Base-by-base conservation (phyloP, 164 flowering plant species). In the Kalanchoe fedtschenkoi region DNA sequence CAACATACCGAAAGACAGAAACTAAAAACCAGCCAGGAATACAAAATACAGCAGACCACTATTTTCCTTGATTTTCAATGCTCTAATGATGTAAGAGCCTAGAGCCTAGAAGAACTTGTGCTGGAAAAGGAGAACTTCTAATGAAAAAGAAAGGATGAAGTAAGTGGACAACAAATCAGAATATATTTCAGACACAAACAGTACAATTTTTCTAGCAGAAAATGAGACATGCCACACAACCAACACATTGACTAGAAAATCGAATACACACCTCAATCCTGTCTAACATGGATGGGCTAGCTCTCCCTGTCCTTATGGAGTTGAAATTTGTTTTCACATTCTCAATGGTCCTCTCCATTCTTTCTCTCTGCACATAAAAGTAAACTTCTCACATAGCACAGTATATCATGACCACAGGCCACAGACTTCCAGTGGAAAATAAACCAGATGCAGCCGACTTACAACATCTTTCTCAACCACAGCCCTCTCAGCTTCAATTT, bases 311-410 rank as follows among this genome's bases (percentile, higher is more conserved):
- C 75, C 97, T 80, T 19, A 93, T 77, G 21, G 92, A 82, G 73
- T 81, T 84, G 74, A 93, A 93, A 71, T 73, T 86, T 28, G 81
- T 63, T 44, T 78, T 69, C 58, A 90, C 70, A 21, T 75, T 74
- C 21, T 90, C 97, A 71, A 90, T 72, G 34, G 95, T 78, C 81
- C 85, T 93, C 34, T 93, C 97, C 97, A 93, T 90, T 75, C 88
- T 85, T 58, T 68, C 80, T 78, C 77, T 93, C 97, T 93, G 63
- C 13, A 63, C 34, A 35, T 33, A 6, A 29, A 38, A 26, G 13
- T 4, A 15, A 32, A 4, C 14, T 22, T 41, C 15, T 15, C 8
- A 16, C 44, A 9, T 51, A 63, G 5, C 19, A 54, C 26, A 54
- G 24, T 35, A 15, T 38, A 35, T 51, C 14, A 38, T n/a, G 37